These are phyloP conservation scores for Dorcoceras hygrometricum DNA, from an alignment of 257 asterid genomes.

Conservation along the genomic window DNA sequence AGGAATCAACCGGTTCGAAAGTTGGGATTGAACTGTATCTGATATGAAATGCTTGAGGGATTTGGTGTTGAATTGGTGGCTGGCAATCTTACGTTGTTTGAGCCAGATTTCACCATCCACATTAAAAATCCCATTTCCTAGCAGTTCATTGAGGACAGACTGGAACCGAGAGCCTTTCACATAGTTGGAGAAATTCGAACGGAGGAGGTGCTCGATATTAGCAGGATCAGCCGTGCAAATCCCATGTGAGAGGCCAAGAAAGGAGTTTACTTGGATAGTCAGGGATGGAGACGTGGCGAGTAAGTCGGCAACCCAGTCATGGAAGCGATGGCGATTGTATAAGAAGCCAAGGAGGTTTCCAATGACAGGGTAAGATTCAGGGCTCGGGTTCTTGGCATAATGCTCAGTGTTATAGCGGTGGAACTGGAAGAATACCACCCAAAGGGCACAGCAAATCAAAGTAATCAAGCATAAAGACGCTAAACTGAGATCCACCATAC, in stretches of 20 bases:
- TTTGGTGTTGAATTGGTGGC: slow-evolving; percentile 38
- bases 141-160: slow-evolving; percentile 30
- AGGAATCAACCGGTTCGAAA: slow-evolving; percentile 29
- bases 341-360: slow-evolving; percentile 39
- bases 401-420: neutral
- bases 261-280: slow-evolving; percentile 39
- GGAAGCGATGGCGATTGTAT: slow-evolving; percentile 38
- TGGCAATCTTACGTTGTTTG: slow-evolving; percentile 36
- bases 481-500: slow-evolving; percentile 21
- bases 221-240: slow-evolving; percentile 40
- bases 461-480: neutral
- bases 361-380: slow-evolving; percentile 34
- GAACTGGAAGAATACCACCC: slow-evolving; percentile 14
- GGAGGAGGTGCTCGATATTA: slow-evolving; percentile 33
- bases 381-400: slow-evolving; percentile 24
- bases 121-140: slow-evolving; percentile 43
- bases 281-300: slow-evolving; percentile 34
- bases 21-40: slow-evolving; percentile 30
- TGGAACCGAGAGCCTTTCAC: slow-evolving; percentile 36
- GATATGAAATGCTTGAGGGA: slow-evolving; percentile 35
- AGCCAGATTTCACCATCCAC: slow-evolving; percentile 41
- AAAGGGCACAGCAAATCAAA: slow-evolving; percentile 13
- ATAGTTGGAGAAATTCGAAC: slow-evolving; percentile 33
- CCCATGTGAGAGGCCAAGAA: slow-evolving; percentile 36
- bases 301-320: slow-evolving; percentile 40